Base-by-base conservation (phyloP, 768 basidiomycete genomes). In the Sistotremastrum niveocremeum region DNA sequence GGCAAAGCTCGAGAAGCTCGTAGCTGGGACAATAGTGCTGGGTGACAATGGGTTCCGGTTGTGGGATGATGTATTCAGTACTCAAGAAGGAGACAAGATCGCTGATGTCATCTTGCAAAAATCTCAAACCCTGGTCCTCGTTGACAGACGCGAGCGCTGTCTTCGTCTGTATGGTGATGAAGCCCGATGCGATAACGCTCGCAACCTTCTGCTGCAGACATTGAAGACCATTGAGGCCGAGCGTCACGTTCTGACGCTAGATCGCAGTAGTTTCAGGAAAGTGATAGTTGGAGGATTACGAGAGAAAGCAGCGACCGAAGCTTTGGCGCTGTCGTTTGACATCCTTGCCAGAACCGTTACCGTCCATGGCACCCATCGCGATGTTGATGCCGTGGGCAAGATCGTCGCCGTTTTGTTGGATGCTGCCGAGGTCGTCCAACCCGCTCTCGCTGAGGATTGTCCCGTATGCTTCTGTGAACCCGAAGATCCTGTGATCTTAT, bases 401-500 rank as follows among this genome's bases (percentile, higher is more conserved):
- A 9, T 36, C 5, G 5, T 51, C 11, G 41, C 28, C 6, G 44
- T 41, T 6, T 38, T 47, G 37, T 37, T 33, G 37, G 29, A 37
- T 48, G 9, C 51, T 34, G 28, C 58, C 51, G 36, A 52, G 48
- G 12, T n/a, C 7, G 30, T 30, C 10, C 29, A 12, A 30, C 38
- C 32, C 9, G 39, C 28, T 2, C 32, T 12, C 9, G 57, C 46
- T 8, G 54, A 57, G 3, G 35, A 46, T 6, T 89, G 85, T 53
- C 84, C 85, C 0, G 77, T 85, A 3, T 89, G 85, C 57, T 73
- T 86, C 47, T 69, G 69, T 45, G 68, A 74, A 38, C 70, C 71
- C 1, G 61, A 70, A 0, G 58, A 67, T 1, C 79, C 79, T 0
- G 57, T 77, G 3, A 65, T 64, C 7, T 66, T 86, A 1, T 58